Evolutionary conservation across 305 asterid species (phyloP), one percentile per base, ranked within the genome.

Genomic region (Withania somnifera): DNA sequence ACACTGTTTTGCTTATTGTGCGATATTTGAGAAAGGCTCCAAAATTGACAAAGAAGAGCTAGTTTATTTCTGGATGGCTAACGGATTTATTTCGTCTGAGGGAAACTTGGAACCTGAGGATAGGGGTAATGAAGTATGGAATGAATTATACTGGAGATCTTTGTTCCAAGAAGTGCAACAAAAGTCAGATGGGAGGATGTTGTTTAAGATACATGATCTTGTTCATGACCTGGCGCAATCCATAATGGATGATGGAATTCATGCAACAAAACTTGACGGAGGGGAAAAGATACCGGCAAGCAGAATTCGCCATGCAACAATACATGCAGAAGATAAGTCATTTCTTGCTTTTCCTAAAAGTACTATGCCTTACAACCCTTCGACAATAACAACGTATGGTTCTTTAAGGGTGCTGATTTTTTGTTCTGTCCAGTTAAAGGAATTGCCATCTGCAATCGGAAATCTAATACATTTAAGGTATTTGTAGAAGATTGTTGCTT

Each of bases 1-100:
- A 56, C 84, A 78, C 34, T 88, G 90, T 61, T 88, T 87, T 81
- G 86, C 86, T 4, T 89, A 85, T 56, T 88, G 90, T 63, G 83
- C 86, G 76, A 47, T 88, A 82, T 90, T 79, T 82, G 89, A 86
- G 34, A 89, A 89, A 78, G 86, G 82, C 61, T 75, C 71, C 14
- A 40, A 19, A 22, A 87, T 89, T 84, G 79, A 51, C 13, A 63
- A 83, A 75, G 32, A 79, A 10, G 28, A 75, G 20, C 64, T 87
- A 7, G 73, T 89, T 5, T 34, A 78, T 11, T 81, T 89, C 15
- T 89, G 90, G 90, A 89, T 82, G 87, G 86, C 90, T 34, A 85
- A 83, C 24, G 84, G 88, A 7, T 87, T 81, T 32, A 20, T 87
- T 58, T 47, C 53, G 38, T 50, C 66, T 2, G 53, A 79, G 20